Evolutionary conservation across 179 eudicot species (phyloP).

Genomic region (Beta macrorhiza): DNA sequence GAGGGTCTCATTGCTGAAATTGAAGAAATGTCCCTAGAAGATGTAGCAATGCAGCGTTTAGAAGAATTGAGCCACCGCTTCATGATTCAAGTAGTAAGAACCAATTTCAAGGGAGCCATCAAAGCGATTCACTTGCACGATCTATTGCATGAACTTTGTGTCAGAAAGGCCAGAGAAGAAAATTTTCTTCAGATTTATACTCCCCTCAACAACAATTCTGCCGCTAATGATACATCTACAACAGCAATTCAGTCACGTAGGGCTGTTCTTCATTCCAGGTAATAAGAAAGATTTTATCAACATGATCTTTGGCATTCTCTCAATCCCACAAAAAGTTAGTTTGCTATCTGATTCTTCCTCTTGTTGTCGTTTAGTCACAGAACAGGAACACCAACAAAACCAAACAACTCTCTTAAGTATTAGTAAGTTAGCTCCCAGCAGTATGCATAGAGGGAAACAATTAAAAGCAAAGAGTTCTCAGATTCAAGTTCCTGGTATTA

Average conservation of each 20-base stretch:
- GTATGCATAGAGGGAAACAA: neutral
- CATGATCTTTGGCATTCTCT: neutral
- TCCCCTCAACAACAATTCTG: constrained; percentile 2
- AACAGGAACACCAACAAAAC: no score
- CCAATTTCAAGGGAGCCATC: constrained; percentile 38
- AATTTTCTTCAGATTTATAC: constrained; percentile 23
- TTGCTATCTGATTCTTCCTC: neutral
- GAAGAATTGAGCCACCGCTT: constrained; percentile 47
- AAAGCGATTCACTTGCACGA: constrained; percentile 52
- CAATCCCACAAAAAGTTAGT: neutral
- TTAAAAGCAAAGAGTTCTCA: no score
- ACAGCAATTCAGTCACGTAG: constrained; percentile 16
- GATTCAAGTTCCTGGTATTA: no score
- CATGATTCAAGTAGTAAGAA: constrained; percentile 48
- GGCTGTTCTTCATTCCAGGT: constrained; percentile 28
- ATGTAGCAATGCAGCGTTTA: constrained; percentile 43
- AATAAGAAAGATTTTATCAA: neutral
- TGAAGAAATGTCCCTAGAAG: constrained; percentile 42
- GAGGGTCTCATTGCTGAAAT: constrained; percentile 47
- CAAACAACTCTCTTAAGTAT: no score
- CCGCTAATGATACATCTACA: neutral
- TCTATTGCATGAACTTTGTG: constrained; percentile 52
- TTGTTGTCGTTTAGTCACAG: neutral
- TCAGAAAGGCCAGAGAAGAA: constrained; percentile 37
- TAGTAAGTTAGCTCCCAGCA: no score